Evolutionary conservation across 495 filamentous ascomycete species (phyloP).

Genomic region (Lasiosphaeriaceae sp.): DNA sequence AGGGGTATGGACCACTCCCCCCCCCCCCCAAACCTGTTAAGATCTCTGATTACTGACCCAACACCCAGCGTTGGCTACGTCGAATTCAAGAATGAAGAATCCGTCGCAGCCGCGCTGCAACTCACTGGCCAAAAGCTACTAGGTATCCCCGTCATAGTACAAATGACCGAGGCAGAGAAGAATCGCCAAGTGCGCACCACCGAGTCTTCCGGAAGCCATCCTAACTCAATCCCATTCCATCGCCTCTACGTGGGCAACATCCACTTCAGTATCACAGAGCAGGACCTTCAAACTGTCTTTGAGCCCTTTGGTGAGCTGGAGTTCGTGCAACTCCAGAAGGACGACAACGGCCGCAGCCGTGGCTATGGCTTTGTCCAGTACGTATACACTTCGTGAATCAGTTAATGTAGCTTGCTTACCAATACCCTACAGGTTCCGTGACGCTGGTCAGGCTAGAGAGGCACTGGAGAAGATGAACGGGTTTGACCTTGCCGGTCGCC

Average conservation of each 20-base stretch:
- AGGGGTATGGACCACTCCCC: constrained; percentile 65
- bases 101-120: constrained; percentile 88
- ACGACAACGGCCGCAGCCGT: constrained; percentile 83
- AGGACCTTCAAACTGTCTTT: constrained; percentile 93
- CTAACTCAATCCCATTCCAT: constrained; percentile 86
- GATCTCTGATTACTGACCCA: constrained; percentile 30
- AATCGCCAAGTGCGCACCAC: constrained; percentile 92
- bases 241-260: constrained; percentile 99
- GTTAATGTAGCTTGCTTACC: constrained; percentile 24
- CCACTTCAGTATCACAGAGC: constrained; percentile 98
- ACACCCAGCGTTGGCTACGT: constrained; percentile 88
- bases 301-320: constrained; percentile 98
- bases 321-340: constrained; percentile 95
- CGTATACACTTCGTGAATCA: constrained; percentile 38
- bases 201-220: constrained; percentile 60
- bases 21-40: neutral
- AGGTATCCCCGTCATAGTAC: constrained; percentile 98
- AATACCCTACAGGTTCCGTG: constrained; percentile 67
- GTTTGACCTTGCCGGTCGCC: constrained; percentile 95
- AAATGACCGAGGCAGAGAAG: constrained; percentile 98
- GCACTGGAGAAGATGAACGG: constrained; percentile 99
- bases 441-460: constrained; percentile 86
- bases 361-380: constrained; percentile 99
- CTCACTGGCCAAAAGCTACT: constrained; percentile 98
- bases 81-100: constrained; percentile 96